Evolutionary conservation across 2,329 filamentous ascomycete species (phyloP).

Genomic region (Aureobasidium sp.): DNA sequence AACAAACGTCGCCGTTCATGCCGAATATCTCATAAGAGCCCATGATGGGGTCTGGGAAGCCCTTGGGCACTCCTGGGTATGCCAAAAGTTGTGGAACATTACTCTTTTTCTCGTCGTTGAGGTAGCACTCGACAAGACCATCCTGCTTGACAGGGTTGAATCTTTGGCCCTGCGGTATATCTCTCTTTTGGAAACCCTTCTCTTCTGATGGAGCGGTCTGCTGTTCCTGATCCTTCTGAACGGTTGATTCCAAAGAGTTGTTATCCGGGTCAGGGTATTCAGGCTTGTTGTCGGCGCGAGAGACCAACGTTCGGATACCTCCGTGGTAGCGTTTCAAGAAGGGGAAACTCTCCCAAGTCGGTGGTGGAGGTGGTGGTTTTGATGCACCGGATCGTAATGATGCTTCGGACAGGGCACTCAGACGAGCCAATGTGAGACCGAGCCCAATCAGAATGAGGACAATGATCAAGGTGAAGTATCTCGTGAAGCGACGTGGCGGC

Average conservation of each 20-base stretch:
- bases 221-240: constrained; percentile 25
- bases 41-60: constrained; percentile 74
- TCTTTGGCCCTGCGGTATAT: constrained; percentile 26
- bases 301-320: constrained; percentile 64
- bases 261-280: constrained; percentile 68
- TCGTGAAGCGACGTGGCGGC: constrained; percentile 53
- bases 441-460: constrained; percentile 64
- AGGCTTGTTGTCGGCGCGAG: constrained; percentile 57
- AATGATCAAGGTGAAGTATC: constrained; percentile 68
- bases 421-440: constrained; percentile 61
- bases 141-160: constrained; percentile 62
- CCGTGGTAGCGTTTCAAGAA: constrained; percentile 87
- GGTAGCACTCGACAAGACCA: constrained; percentile 64
- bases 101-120: constrained; percentile 59
- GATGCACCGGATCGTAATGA: constrained; percentile 44
- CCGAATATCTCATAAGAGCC: constrained; percentile 80
- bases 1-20: constrained; percentile 78
- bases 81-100: constrained; percentile 62
- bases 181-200: constrained; percentile 25
- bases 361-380: constrained; percentile 54
- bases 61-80: constrained; percentile 68
- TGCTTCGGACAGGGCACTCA: constrained; percentile 34
- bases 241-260: constrained; percentile 41
- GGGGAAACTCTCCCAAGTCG: constrained; percentile 76
- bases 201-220: constrained; percentile 21